Evolutionary conservation across 345 rosid genomes (phyloP).

Genomic region (Ceriops zippeliana): DNA sequence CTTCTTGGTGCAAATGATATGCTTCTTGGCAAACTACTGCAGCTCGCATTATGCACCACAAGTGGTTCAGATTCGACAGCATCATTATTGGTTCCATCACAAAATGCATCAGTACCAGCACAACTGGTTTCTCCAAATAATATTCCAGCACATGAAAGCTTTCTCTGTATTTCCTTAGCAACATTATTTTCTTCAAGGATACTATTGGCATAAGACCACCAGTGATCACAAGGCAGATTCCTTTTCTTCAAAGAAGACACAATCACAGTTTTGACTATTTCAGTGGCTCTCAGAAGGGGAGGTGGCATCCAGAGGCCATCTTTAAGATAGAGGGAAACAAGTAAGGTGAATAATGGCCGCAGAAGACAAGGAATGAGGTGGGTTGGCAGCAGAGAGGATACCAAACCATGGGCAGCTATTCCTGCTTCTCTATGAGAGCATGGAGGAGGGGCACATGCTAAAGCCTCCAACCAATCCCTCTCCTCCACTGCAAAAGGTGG

Average conservation of each 20-base stretch:
- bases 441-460: conserved; percentile 85
- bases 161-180: conserved; percentile 50
- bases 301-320: conserved; percentile 83
- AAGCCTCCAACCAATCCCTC: conserved; percentile 96
- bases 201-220: conserved; percentile 62
- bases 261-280: conserved; percentile 50
- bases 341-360: conserved; percentile 59
- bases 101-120: conserved; percentile 36
- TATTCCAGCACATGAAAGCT: conserved; percentile 57
- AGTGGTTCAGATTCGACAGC: conserved; percentile 31
- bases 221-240: conserved; percentile 45
- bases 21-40: conserved; percentile 29
- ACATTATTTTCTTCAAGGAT: conserved; percentile 61
- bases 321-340: conserved; percentile 71
- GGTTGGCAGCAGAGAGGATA: conserved; percentile 73
- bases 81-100: conserved; percentile 34
- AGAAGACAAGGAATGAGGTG: conserved; percentile 78
- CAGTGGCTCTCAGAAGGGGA: conserved; percentile 56
- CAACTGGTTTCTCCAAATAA: conserved; percentile 45
- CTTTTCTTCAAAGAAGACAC: conserved; percentile 52
- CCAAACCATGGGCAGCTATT: conserved; percentile 70
- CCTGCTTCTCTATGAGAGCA: conserved; percentile 97
- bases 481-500: conserved; percentile 79
- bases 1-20: conserved; percentile 41
- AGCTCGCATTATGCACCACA: conserved; percentile 24